Conservation (phyloP, 345 rosid genomes). For the Moringa oleifera region DNA sequence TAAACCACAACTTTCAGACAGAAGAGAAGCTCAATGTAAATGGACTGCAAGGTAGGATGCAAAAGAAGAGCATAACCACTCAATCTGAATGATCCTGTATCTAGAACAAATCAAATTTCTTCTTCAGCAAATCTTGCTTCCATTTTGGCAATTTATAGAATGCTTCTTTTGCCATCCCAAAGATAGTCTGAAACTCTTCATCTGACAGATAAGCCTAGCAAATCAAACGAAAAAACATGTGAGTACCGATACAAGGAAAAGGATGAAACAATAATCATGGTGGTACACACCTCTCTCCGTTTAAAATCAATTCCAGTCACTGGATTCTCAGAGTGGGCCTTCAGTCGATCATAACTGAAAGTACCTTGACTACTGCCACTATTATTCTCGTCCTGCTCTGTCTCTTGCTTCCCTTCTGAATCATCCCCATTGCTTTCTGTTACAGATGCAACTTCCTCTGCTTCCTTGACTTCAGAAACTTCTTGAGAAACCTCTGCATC, state of each 20-base stretch:
- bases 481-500: constrained; percentile 50
- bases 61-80: constrained; percentile 17
- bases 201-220: constrained; percentile 75
- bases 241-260: constrained; percentile 1
- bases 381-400: constrained; percentile 37
- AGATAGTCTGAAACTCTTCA: constrained; percentile 69
- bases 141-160: constrained; percentile 84
- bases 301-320: constrained; percentile 90
- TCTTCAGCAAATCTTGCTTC: constrained; percentile 97
- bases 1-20: constrained; percentile 15
- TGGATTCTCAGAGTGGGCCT: constrained; percentile 78
- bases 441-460: constrained; percentile 34
- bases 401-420: constrained; percentile 39
- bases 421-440: constrained; percentile 43
- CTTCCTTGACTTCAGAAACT: constrained; percentile 44
- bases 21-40: constrained; percentile 6
- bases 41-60: constrained; percentile 11
- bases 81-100: neutral
- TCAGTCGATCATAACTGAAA: constrained; percentile 83
- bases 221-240: constrained; percentile 1
- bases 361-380: constrained; percentile 28
- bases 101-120: constrained; percentile 72
- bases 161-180: constrained; percentile 70
- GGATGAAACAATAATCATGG: constrained; percentile 2
- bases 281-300: constrained; percentile 75